phyloP scores from a whole-genome alignment of 2,329 filamentous ascomycete genomes.

The Huntiella abstrusa region DNA sequence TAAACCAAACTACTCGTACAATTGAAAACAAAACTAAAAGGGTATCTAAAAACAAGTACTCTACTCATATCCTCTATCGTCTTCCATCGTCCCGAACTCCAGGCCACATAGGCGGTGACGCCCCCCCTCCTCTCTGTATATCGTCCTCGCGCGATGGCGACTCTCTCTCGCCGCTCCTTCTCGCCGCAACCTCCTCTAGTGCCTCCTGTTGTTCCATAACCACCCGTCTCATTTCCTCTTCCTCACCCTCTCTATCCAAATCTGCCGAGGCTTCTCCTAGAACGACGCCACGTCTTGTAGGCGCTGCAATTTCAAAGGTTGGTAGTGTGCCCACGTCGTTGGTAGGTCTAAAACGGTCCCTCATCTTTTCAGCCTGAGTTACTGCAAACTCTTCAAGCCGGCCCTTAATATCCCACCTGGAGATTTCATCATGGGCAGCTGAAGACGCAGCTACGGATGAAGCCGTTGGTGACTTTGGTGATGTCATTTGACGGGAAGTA shows the following conservation, averaged over 20 bases:
- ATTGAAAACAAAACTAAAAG: not conserved
- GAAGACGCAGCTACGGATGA: constrained; percentile 10
- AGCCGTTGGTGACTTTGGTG: not conserved
- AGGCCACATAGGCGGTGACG: constrained; percentile 9
- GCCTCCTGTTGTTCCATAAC: too few species aligned
- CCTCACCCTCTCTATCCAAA: not conserved
- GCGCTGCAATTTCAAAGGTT: constrained; percentile 42
- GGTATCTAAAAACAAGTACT: constrained; percentile 1
- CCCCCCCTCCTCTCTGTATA: too few species aligned
- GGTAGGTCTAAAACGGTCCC: constrained; percentile 35
- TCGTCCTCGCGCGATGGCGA: too few species aligned
- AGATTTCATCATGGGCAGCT: constrained; percentile 13
- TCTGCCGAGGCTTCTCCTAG: constrained; percentile 25
- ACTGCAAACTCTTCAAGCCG: constrained; percentile 43
- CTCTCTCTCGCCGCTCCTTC: too few species aligned
- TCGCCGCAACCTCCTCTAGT: too few species aligned
- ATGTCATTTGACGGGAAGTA: not conserved
- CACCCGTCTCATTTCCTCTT: not conserved
- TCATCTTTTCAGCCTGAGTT: constrained; percentile 38
- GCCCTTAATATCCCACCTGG: constrained; percentile 36
- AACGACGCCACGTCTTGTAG: constrained; percentile 36
- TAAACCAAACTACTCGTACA: not conserved
- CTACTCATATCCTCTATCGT: not conserved
- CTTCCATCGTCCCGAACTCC: not conserved
- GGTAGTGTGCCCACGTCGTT: constrained; percentile 36